Evolutionary conservation across 1,284 basidiomycete species (phyloP).

Genomic region (Neolentinus lepideus): DNA sequence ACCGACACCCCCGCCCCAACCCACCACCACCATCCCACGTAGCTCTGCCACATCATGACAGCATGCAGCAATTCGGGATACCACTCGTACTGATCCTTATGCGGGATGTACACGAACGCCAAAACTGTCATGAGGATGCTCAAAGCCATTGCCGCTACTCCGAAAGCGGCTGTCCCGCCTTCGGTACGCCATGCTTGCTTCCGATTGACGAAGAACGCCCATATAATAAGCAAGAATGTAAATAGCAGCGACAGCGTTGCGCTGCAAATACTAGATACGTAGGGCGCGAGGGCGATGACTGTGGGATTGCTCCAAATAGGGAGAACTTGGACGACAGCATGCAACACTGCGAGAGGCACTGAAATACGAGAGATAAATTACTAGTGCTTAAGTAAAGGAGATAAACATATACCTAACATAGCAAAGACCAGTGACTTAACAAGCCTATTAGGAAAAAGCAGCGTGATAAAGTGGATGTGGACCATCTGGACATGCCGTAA

Average conservation of each 20-base stretch:
- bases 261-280: conserved; percentile 92
- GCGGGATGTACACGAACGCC: conserved; percentile 81
- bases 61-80: conserved; percentile 81
- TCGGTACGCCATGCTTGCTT: conserved; percentile 91
- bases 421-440: conserved; percentile 86
- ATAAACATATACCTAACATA: conserved; percentile 54
- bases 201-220: conserved; percentile 90
- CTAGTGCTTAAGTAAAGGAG: neutral
- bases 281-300: conserved; percentile 60
- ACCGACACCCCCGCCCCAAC: conserved; percentile 82
- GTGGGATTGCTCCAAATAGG: conserved; percentile 47
- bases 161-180: conserved; percentile 94
- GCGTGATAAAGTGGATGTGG: conserved; percentile 96
- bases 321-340: conserved; percentile 82
- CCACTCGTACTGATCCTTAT: conserved; percentile 81
- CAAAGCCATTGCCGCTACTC: conserved; percentile 71
- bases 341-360: conserved; percentile 83
- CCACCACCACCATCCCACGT: conserved; percentile 97
- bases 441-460: conserved; percentile 91
- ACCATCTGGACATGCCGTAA: conserved; percentile 58
- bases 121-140: conserved; percentile 76
- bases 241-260: conserved; percentile 95
- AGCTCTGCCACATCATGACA: conserved; percentile 91
- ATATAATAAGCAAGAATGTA: conserved; percentile 83
- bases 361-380: conserved; percentile 16